A percentile compares a stretch with the other conserved stretches of the same genome.
Conservation (phyloP, 2,329 filamentous ascomycete genomes). For the Phialocephala subalpina region DNA sequence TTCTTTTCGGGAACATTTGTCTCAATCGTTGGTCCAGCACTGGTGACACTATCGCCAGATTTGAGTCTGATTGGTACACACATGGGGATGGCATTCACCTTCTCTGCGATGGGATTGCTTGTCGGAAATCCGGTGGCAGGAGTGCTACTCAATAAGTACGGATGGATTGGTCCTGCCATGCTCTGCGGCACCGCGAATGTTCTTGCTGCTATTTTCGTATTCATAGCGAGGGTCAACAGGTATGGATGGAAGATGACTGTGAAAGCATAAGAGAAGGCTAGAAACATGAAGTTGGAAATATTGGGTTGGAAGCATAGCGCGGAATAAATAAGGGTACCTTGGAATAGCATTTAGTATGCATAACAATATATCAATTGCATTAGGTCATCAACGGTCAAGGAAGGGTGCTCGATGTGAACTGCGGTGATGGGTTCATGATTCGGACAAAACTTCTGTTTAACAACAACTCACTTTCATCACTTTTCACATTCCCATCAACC, state of each 20-base stretch:
- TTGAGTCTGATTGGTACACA: conserved; percentile 64
- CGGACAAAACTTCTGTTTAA: too few species aligned
- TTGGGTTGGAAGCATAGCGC: background rate
- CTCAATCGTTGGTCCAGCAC: conserved; percentile 24
- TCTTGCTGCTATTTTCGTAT: conserved; percentile 49
- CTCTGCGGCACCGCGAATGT: conserved; percentile 65
- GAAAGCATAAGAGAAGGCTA: conserved; percentile 18
- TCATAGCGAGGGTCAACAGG: conserved; percentile 35
- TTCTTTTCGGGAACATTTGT: conserved; percentile 73
- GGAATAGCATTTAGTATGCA: background rate
- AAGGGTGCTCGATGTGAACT: background rate
- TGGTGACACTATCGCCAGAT: conserved; percentile 32
- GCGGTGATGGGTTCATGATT: too few species aligned
- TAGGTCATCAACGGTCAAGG: background rate
- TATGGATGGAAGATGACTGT: conserved; percentile 21
- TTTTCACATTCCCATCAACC: too few species aligned
- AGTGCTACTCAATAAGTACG: conserved; percentile 63
- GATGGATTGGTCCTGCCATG: conserved; percentile 50
- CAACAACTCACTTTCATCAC: too few species aligned
- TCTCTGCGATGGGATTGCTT: conserved; percentile 49
- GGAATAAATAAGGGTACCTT: background rate
- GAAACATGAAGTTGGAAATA: background rate
- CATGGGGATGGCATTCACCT: conserved; percentile 56
- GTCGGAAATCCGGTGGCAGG: conserved; percentile 44
- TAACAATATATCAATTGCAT: background rate